phyloP scores from a whole-genome alignment of 352 stramenopile species.

The Aphanomyces euteiches region DNA sequence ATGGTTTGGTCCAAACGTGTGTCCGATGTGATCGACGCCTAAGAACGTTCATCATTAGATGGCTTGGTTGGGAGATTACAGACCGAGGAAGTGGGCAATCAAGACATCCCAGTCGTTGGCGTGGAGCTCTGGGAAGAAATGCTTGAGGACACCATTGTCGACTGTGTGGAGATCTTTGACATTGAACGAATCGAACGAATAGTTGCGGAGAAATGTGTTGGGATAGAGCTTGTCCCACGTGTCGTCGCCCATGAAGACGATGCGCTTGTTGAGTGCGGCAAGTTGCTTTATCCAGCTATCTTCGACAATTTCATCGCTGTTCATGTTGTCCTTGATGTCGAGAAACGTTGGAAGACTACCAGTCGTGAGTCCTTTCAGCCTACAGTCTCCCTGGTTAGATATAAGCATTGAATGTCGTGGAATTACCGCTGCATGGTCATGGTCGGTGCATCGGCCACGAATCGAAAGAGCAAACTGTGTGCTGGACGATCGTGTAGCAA shows the following conservation, averaged over 20 bases:
- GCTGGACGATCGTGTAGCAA: constrained; percentile 48
- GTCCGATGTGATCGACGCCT: constrained; percentile 97
- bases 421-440: constrained; percentile 93
- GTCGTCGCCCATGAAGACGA: constrained; percentile 98
- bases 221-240: constrained; percentile 96
- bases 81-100: constrained; percentile 74
- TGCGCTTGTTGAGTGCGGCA: constrained; percentile 44
- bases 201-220: constrained; percentile 85
- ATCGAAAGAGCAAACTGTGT: constrained; percentile 86
- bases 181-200: constrained; percentile 97
- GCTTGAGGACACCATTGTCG: constrained; percentile 87
- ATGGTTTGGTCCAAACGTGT: constrained; percentile 94
- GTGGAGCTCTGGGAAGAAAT: constrained; percentile 71
- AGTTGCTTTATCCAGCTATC: constrained; percentile 95
- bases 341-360: constrained; percentile 97
- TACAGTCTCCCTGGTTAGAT: constrained; percentile 1
- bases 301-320: constrained; percentile 88
- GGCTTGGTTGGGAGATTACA: neutral
- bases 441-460: constrained; percentile 97
- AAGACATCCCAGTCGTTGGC: constrained; percentile 71
- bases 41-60: constrained; percentile 45
- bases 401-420: neutral
- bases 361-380: constrained; percentile 95
- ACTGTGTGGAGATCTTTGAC: constrained; percentile 98
- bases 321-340: constrained; percentile 94